Conservation (phyloP, 805 yeast species). For the Huiozyma sinensis region DNA sequence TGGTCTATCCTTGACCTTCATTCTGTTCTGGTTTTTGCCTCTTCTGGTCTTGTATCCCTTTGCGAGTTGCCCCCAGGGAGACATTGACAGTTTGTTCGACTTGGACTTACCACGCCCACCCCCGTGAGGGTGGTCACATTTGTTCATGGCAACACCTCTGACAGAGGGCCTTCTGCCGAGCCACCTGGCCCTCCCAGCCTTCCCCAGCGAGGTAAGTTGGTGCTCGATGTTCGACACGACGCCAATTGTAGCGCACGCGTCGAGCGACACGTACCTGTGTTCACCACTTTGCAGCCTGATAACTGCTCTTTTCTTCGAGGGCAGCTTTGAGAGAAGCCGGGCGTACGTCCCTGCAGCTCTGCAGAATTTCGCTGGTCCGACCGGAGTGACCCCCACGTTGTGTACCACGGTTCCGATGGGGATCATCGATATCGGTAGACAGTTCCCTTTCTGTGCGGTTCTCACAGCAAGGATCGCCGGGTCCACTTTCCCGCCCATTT, state of each 20-base stretch:
- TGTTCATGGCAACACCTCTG: constrained; percentile 97
- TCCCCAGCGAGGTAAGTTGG: constrained; percentile 81
- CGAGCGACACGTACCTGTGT: constrained; percentile 75
- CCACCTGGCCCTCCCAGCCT: constrained; percentile 92
- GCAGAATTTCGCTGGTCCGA: constrained; percentile 80
- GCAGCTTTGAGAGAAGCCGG: constrained; percentile 68
- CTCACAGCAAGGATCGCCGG: constrained; percentile 83
- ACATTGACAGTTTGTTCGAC: constrained; percentile 86
- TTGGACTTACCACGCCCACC: constrained; percentile 99
- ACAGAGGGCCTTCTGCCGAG: constrained; percentile 90
- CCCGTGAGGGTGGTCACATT: constrained; percentile 96
- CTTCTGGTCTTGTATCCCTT: constrained; percentile 93
- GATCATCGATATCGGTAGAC: constrained; percentile 83
- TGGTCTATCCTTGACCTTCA: constrained; percentile 87
- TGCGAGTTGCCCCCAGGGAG: constrained; percentile 91
- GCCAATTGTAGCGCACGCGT: constrained; percentile 90
- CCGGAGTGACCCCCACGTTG: constrained; percentile 66
- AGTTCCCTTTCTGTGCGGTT: constrained; percentile 87
- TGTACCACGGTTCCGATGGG: constrained; percentile 92
- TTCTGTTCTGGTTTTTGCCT: constrained; percentile 73
- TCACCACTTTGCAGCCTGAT: constrained; percentile 85
- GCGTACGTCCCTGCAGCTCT: constrained; percentile 94
- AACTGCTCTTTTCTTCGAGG: constrained; percentile 59
- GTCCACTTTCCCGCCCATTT: constrained; percentile 87
- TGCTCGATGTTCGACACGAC: constrained; percentile 88